These are phyloP conservation scores for Sclerospora graminicola DNA, from an alignment of 352 stramenopile species.

Conservation along the genomic window DNA sequence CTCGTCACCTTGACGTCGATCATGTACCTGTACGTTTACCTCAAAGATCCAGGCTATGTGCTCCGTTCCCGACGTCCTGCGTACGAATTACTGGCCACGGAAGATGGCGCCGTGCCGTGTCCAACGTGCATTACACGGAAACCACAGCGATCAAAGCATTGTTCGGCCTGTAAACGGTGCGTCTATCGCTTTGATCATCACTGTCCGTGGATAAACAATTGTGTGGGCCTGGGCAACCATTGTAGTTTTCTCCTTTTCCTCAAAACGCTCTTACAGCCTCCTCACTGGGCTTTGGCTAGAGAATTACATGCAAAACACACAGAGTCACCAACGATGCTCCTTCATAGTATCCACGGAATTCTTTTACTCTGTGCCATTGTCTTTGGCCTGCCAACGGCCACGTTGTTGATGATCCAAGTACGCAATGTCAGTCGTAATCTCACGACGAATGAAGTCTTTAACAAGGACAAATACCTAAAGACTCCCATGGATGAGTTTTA, in stretches of 20 bases:
- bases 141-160: conserved; percentile 70
- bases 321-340: conserved; percentile 27
- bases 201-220: conserved; percentile 84
- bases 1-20: conserved; percentile 35
- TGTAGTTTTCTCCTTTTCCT: conserved; percentile 68
- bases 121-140: conserved; percentile 74
- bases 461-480: conserved; percentile 85
- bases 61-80: conserved; percentile 42
- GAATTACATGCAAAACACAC: background rate
- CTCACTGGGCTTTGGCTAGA: conserved; percentile 15
- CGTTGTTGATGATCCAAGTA: conserved; percentile 53
- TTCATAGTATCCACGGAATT: conserved; percentile 44
- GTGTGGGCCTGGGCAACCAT: conserved; percentile 66
- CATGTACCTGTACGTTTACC: conserved; percentile 71
- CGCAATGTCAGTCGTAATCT: conserved; percentile 64
- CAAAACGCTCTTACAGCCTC: conserved; percentile 22
- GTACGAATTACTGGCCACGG: conserved; percentile 64
- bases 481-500: conserved; percentile 67
- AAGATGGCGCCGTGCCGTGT: conserved; percentile 55
- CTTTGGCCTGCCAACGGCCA: conserved; percentile 56
- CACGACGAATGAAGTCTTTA: conserved; percentile 84
- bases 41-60: conserved; percentile 71
- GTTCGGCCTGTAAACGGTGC: conserved; percentile 63
- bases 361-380: conserved; percentile 46
- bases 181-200: conserved; percentile 80